Evolutionary conservation across 2,329 filamentous ascomycete species (phyloP).

Genomic region (Cladosporium sp.): DNA sequence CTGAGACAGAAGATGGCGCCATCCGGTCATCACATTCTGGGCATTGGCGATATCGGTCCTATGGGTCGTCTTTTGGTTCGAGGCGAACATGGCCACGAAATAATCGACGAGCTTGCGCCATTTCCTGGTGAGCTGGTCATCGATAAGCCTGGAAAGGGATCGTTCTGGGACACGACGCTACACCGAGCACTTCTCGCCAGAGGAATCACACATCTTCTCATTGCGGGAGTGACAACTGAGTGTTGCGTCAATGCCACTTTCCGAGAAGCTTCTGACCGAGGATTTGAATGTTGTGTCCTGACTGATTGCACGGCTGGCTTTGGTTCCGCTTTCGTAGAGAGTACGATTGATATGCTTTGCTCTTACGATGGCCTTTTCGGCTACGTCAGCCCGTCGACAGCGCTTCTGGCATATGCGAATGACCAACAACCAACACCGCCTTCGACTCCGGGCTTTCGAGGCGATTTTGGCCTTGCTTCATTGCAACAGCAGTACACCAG

Average conservation of each 20-base stretch:
- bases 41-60: slow-evolving; percentile 51
- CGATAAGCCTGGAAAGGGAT: slow-evolving; percentile 52
- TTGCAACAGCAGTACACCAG: slow-evolving; percentile 43
- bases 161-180: slow-evolving; percentile 53
- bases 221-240: slow-evolving; percentile 54
- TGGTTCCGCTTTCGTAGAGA: slow-evolving; percentile 42
- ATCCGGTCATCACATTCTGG: slow-evolving; percentile 35
- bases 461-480: slow-evolving; percentile 40
- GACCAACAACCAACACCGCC: slow-evolving; percentile 30
- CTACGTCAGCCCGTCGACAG: slow-evolving; percentile 35
- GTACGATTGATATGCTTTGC: slow-evolving; percentile 48
- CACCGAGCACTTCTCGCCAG: slow-evolving; percentile 49
- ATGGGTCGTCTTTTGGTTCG: slow-evolving; percentile 56
- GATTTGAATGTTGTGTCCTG: slow-evolving; percentile 51
- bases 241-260: slow-evolving; percentile 53
- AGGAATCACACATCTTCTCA: slow-evolving; percentile 49
- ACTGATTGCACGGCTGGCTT: slow-evolving; percentile 49
- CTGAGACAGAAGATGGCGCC: slow-evolving; percentile 51
- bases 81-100: slow-evolving; percentile 56
- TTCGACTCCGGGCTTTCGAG: slow-evolving; percentile 38
- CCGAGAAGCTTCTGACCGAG: slow-evolving; percentile 53
- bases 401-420: slow-evolving; percentile 35
- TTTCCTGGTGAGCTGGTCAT: slow-evolving; percentile 47
- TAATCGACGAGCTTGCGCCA: slow-evolving; percentile 51
- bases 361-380: slow-evolving; percentile 51